These are phyloP conservation scores for Beta lomatogona DNA, from an alignment of 179 eudicot genomes.

Conservation along the genomic window DNA sequence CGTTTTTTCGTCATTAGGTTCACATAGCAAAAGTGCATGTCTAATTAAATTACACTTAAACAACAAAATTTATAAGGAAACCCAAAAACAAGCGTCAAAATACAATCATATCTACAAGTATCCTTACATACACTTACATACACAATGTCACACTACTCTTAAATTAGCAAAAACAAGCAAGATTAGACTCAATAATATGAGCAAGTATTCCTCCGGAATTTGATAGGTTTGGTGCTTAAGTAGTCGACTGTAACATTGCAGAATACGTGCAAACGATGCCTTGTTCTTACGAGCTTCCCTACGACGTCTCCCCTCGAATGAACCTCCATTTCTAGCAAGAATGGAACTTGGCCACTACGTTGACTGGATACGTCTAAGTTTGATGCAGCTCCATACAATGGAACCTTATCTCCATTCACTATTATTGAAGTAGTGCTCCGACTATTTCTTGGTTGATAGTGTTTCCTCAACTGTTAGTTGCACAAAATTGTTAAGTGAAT, in stretches of 20 bases:
- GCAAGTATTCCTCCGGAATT: conserved; percentile 69
- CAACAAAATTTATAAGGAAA: too few relatives aligned
- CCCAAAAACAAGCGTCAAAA: background rate
- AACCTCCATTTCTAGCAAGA: conserved; percentile 58
- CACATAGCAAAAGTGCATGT: too few relatives aligned
- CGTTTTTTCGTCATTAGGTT: too few relatives aligned
- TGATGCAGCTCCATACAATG: conserved; percentile 89
- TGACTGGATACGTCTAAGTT: conserved; percentile 41
- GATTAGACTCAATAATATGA: conserved; percentile 25
- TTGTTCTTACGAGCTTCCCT: conserved; percentile 77
- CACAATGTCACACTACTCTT: background rate
- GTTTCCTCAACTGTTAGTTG: conserved; percentile 57
- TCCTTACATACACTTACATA: conserved; percentile 5
- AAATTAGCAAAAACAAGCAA: background rate
- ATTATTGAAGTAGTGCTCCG: conserved; percentile 43
- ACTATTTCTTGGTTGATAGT: conserved; percentile 86
- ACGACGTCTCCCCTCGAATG: conserved; percentile 68
- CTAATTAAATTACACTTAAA: too few relatives aligned
- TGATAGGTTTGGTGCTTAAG: conserved; percentile 63
- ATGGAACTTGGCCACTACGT: conserved; percentile 51
- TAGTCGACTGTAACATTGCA: conserved; percentile 67
- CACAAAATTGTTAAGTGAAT: background rate
- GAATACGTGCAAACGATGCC: conserved; percentile 43
- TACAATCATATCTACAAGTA: conserved; percentile 21
- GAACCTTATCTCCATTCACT: conserved; percentile 68